Evolutionary conservation across 169 alveolate genomes (phyloP).

Genomic region (Theileria orientalis): DNA sequence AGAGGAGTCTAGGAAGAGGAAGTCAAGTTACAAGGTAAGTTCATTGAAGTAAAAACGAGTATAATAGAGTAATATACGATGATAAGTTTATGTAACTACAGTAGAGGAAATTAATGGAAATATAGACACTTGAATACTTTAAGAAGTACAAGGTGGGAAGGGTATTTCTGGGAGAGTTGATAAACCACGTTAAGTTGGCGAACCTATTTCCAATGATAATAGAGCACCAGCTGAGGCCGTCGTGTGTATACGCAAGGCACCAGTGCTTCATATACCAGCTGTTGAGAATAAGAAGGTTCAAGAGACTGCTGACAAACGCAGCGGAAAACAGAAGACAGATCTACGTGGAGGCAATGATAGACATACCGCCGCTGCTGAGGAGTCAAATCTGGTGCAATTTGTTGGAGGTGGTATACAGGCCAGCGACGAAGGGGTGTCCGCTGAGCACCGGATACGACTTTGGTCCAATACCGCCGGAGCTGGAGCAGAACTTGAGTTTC

Average conservation of each 20-base stretch:
- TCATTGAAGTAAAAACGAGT: no score
- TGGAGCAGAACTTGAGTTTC: slow-evolving; percentile 2
- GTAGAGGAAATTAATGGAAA: background rate
- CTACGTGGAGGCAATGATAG: slow-evolving; percentile 39
- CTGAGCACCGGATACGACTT: background rate
- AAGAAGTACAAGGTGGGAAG: background rate
- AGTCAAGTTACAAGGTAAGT: background rate
- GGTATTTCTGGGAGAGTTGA: slow-evolving; percentile 17
- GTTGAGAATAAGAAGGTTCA: slow-evolving; percentile 39
- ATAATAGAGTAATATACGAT: no score
- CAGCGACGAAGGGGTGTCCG: background rate
- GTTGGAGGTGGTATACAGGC: slow-evolving; percentile 10
- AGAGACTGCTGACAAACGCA: slow-evolving; percentile 18
- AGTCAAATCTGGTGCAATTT: slow-evolving; percentile 50
- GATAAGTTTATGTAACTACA: no score
- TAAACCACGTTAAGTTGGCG: slow-evolving; percentile 15
- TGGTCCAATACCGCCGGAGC: background rate
- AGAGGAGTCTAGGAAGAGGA: background rate
- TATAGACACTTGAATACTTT: slow-evolving; percentile 15
- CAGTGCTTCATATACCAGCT: slow-evolving; percentile 42
- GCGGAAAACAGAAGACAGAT: slow-evolving; percentile 22
- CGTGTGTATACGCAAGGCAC: slow-evolving; percentile 61
- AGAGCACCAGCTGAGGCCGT: slow-evolving; percentile 63
- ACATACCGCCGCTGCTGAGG: slow-evolving; percentile 44
- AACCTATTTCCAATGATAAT: slow-evolving; percentile 59